Evolutionary conservation across 345 rosid species (phyloP), one percentile per base, ranked within the genome.

Genomic region (Aurinia saxatilis): DNA sequence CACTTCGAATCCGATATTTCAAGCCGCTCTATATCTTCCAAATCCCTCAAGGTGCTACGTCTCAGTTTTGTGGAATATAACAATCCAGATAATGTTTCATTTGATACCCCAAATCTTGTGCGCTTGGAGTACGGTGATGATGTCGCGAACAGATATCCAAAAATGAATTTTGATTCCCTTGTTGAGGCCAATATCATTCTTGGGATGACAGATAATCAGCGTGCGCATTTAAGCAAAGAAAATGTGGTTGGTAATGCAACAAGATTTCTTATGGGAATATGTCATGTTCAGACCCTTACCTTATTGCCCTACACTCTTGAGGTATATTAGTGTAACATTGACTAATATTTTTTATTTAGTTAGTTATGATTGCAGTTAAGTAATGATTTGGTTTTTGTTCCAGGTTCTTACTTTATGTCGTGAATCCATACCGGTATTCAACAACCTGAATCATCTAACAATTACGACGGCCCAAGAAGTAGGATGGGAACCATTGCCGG

Each of bases 91-190:
- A 21, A 4, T 21, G 25, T 21, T 21, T 1, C 4, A 5, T 59
- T 59, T 44, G 64, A 59, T 31, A 33, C 52, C 2, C 64, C 52
- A 1, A 59, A 45, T 31, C 53, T 60, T 11, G 42, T 19, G 18
- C 45, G 45, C 65, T 46, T 45, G 0, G 53, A 60, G 5, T 45
- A 13, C 8, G 4, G 33, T 18, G 65, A 60, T 45, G 3, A n/a
- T 45, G 33, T 45, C 5, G 65, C 53, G 1, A 13, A 9, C 1
- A n/a, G 13, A 13, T 60, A 60, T 45, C 42, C 53, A 1, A 8
- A 18, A 46, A 42, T n/a, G 42, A 10, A 12, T 3, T 45, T 60
- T 18, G 14, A 3, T 60, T 60, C 53, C 1, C 53, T 60, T 33
- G 53, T 33, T 33, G 53, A 60, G 41, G 53, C 65, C 8, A 12